These are phyloP conservation scores for Penicillium sp. DNA, from an alignment of 2,329 filamentous ascomycete genomes.

Conservation along the genomic window DNA sequence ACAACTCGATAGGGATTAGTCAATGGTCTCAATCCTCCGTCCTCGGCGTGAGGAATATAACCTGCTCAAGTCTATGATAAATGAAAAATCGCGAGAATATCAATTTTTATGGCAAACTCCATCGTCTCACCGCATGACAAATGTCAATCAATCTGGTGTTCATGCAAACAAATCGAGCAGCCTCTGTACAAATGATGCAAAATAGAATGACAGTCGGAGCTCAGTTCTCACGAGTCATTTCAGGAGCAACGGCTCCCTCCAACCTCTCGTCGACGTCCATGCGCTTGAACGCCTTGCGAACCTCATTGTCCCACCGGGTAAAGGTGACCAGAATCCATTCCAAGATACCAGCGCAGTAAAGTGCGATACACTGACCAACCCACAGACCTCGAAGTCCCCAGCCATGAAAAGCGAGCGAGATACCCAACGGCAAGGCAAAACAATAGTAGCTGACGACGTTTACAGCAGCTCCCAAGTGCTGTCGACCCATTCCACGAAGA, in stretches of 20 bases:
- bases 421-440: constrained; percentile 71
- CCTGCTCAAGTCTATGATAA: too few species aligned
- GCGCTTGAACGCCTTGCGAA: constrained; percentile 62
- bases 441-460: constrained; percentile 81
- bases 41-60: too few species aligned
- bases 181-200: too few species aligned
- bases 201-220: too few species aligned
- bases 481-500: constrained; percentile 74
- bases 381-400: constrained; percentile 77
- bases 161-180: too few species aligned
- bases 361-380: constrained; percentile 73
- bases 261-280: constrained; percentile 51
- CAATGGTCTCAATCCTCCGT: too few species aligned
- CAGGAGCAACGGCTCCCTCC: constrained; percentile 12
- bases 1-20: too few species aligned
- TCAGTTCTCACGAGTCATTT: too few species aligned
- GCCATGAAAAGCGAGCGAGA: constrained; percentile 74
- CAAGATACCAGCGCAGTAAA: constrained; percentile 70
- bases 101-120: too few species aligned
- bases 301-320: constrained; percentile 71
- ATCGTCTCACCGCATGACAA: too few species aligned
- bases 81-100: too few species aligned
- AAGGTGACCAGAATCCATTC: constrained; percentile 76
- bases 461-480: constrained; percentile 76
- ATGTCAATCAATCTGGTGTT: too few species aligned